Evolutionary conservation across 2,329 filamentous ascomycete species (phyloP).

Genomic region (Truncatella angustata): DNA sequence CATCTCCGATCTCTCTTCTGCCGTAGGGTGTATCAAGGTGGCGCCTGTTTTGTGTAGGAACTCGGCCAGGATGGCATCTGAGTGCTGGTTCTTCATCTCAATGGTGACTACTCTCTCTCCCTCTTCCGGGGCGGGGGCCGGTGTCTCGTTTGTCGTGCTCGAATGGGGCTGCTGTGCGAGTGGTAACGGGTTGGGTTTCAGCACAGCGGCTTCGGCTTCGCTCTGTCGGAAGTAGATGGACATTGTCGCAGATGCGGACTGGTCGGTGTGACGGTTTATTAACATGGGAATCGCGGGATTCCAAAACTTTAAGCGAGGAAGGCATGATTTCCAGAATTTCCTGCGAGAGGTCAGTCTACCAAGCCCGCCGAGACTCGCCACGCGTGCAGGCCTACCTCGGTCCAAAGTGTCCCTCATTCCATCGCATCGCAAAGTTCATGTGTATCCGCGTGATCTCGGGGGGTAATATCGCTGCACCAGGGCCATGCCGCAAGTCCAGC

Average conservation of each 20-base stretch:
- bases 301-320: conserved; percentile 89
- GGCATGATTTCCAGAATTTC: conserved; percentile 82
- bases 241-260: conserved; percentile 57
- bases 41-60: conserved; percentile 65
- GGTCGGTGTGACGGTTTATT: conserved; percentile 65
- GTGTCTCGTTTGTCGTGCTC: conserved; percentile 45
- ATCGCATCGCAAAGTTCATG: conserved; percentile 64
- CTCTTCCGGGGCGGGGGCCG: conserved; percentile 45
- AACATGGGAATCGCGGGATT: conserved; percentile 85
- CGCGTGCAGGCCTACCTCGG: conserved; percentile 55
- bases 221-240: conserved; percentile 61
- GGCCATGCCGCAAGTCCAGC: conserved; percentile 64
- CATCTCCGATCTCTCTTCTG: conserved; percentile 59
- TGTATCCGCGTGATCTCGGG: conserved; percentile 72
- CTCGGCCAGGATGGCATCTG: conserved; percentile 60
- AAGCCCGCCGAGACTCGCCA: neutral
- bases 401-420: conserved; percentile 68
- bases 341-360: conserved; percentile 43
- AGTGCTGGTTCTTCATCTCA: conserved; percentile 63
- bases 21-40: conserved; percentile 51
- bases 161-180: conserved; percentile 42
- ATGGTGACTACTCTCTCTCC: conserved; percentile 53
- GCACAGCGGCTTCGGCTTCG: conserved; percentile 19
- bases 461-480: conserved; percentile 79
- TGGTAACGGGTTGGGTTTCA: conserved; percentile 21